Conservation (phyloP, 2,329 filamentous ascomycete species). For the Scopulariopsis brevicaulis region DNA sequence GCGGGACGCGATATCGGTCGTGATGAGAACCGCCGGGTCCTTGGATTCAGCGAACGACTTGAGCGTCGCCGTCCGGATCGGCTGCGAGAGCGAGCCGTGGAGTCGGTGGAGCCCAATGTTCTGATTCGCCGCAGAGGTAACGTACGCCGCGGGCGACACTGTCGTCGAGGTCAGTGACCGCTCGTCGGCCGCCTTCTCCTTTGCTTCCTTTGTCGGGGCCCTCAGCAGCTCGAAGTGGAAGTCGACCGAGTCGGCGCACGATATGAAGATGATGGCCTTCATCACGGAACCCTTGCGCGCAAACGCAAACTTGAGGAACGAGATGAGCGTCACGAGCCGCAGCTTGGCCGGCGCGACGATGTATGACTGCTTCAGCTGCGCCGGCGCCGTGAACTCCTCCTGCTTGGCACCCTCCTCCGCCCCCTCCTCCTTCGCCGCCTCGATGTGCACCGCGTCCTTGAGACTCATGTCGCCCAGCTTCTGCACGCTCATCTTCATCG, state of each 20-base stretch:
- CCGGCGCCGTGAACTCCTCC: conserved; percentile 62
- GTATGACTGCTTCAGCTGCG: conserved; percentile 90
- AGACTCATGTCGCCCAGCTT: conserved; percentile 88
- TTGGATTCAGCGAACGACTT: conserved; percentile 64
- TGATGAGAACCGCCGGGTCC: conserved; percentile 73
- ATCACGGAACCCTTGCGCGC: conserved; percentile 81
- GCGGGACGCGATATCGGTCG: conserved; percentile 90
- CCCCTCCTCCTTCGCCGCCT: conserved; percentile 41
- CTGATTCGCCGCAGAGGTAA: conserved; percentile 66
- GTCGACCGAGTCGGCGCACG: conserved; percentile 92
- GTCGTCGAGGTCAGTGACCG: conserved; percentile 36
- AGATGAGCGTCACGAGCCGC: conserved; percentile 76
- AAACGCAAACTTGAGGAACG: conserved; percentile 78
- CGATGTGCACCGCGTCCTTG: conserved; percentile 82
- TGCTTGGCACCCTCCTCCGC: conserved; percentile 9
- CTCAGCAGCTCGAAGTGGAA: conserved; percentile 81
- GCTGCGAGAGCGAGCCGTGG: conserved; percentile 83
- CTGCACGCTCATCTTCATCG: conserved; percentile 96
- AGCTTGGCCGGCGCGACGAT: conserved; percentile 81
- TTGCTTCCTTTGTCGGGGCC: conserved; percentile 16
- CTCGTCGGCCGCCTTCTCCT: conserved; percentile 5
- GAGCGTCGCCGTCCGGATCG: conserved; percentile 77
- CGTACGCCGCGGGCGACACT: conserved; percentile 55
- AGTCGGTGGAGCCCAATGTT: conserved; percentile 71
- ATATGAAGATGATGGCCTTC: conserved; percentile 96